phyloP scores from a whole-genome alignment of 1,284 basidiomycete genomes.

The Moniliella sp. region DNA sequence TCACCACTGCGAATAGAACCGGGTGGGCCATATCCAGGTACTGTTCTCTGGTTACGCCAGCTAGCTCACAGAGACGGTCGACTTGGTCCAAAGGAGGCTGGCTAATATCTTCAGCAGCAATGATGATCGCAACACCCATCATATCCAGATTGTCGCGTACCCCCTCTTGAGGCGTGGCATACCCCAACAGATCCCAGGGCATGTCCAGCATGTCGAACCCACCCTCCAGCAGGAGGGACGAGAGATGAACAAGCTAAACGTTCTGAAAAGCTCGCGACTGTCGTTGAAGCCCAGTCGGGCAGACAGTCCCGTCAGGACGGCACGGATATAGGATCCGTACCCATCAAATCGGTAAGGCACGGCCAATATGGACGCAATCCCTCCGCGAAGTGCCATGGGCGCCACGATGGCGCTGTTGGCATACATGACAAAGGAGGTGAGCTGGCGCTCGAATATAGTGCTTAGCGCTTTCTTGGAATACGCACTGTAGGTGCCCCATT shows the following conservation, averaged over 20 bases:
- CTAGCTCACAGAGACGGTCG: conserved; percentile 36
- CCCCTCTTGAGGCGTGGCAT: conserved; percentile 38
- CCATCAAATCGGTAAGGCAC: conserved; percentile 26
- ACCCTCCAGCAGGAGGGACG: too few species aligned
- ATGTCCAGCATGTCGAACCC: conserved; percentile 49
- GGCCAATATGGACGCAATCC: conserved; percentile 70
- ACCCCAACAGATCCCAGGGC: conserved; percentile 52
- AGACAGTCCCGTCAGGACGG: conserved; percentile 47
- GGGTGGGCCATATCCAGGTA: not conserved
- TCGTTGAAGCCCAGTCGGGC: conserved; percentile 47
- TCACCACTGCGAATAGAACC: not conserved
- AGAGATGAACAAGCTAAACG: too few species aligned
- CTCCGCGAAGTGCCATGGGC: conserved; percentile 55
- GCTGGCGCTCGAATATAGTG: conserved; percentile 36
- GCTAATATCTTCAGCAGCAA: conserved; percentile 34
- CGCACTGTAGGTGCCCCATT: conserved; percentile 38
- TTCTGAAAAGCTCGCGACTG: conserved; percentile 50
- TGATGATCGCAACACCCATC: conserved; percentile 12
- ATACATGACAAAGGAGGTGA: conserved; percentile 56
- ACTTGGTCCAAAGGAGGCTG: conserved; percentile 44
- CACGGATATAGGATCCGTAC: conserved; percentile 47
- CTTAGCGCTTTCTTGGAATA: conserved; percentile 6
- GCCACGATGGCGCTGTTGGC: conserved; percentile 65
- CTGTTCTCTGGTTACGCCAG: not conserved
- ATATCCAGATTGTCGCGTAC: conserved; percentile 5